Percentiles rank a stretch among this genome's conserved stretches.
phyloP scores from a whole-genome alignment of 495 filamentous ascomycete genomes.

The Aspergillus baeticus region DNA sequence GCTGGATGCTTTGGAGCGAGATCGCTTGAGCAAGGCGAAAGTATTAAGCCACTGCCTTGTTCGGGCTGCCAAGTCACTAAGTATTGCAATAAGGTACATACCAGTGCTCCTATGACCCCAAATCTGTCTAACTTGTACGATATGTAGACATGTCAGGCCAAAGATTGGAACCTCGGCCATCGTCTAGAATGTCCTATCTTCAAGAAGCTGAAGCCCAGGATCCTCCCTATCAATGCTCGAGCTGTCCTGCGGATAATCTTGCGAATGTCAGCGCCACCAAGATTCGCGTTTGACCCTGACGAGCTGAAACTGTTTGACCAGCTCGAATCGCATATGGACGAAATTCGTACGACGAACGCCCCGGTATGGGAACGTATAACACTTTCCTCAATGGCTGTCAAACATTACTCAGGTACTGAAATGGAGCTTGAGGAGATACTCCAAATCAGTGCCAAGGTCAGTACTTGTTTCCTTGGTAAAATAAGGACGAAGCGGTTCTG shows the following conservation, averaged over 20 bases:
- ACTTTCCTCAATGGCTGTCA: conserved; percentile 54
- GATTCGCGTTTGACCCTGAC: conserved; percentile 23
- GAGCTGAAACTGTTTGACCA: conserved; percentile 41
- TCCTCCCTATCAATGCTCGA: conserved; percentile 57
- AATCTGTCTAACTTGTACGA: conserved; percentile 7
- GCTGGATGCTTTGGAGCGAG: conserved; percentile 42
- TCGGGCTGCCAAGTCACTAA: conserved; percentile 58
- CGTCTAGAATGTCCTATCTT: conserved; percentile 59
- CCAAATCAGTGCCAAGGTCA: conserved; percentile 45
- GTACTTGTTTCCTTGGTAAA: not conserved
- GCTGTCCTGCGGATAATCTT: conserved; percentile 54
- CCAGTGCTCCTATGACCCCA: not conserved
- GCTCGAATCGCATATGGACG: conserved; percentile 48
- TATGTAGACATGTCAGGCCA: conserved; percentile 58
- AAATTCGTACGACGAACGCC: conserved; percentile 35
- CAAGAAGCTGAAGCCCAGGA: conserved; percentile 41
- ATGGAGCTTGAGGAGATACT: conserved; percentile 38
- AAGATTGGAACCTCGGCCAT: conserved; percentile 60
- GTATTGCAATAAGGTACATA: conserved; percentile 65
- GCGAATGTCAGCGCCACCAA: conserved; percentile 30
- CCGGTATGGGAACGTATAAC: conserved; percentile 47
- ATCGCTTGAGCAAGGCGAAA: conserved; percentile 21
- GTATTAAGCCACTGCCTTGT: conserved; percentile 51
- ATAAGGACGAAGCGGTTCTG: too few relatives aligned
- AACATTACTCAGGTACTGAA: conserved; percentile 46